Conservation (phyloP, 2,329 filamentous ascomycete genomes). For the Hyphodiscus sp. region DNA sequence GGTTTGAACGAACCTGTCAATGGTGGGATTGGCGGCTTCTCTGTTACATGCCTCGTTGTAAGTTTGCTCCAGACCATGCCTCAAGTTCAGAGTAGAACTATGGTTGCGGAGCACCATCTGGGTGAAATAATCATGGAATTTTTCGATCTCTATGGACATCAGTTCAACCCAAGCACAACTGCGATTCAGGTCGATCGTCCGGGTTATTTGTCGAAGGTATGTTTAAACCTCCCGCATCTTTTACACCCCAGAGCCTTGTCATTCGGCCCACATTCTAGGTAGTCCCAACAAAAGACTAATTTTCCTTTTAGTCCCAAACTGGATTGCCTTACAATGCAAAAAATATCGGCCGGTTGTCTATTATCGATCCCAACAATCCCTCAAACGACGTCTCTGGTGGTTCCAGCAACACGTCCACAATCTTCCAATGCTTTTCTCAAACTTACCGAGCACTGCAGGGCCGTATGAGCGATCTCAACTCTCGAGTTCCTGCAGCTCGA, state of each 20-base stretch:
- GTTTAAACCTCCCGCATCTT: slow-evolving; percentile 19
- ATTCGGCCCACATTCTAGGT: neutral
- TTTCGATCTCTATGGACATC: slow-evolving; percentile 80
- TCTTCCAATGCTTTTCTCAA: slow-evolving; percentile 63
- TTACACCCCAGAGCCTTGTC: slow-evolving; percentile 1
- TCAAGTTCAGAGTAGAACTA: slow-evolving; percentile 53
- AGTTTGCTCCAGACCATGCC: slow-evolving; percentile 81
- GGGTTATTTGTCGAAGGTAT: slow-evolving; percentile 69
- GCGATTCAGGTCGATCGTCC: slow-evolving; percentile 75
- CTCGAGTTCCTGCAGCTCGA: slow-evolving; percentile 21
- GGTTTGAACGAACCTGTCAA: slow-evolving; percentile 86
- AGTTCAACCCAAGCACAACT: slow-evolving; percentile 62
- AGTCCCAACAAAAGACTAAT: slow-evolving; percentile 9
- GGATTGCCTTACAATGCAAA: slow-evolving; percentile 39
- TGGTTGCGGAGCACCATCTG: slow-evolving; percentile 59
- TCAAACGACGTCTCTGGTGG: slow-evolving; percentile 88
- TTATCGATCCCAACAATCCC: slow-evolving; percentile 84
- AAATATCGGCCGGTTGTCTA: slow-evolving; percentile 60
- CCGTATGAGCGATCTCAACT: slow-evolving; percentile 48
- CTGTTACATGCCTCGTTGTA: slow-evolving; percentile 87
- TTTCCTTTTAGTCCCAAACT: neutral
- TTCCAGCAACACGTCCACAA: slow-evolving; percentile 61
- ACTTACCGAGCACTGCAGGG: slow-evolving; percentile 52
- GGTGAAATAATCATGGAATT: slow-evolving; percentile 82
- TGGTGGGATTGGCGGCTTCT: slow-evolving; percentile 89